Conservation (phyloP, 208 protist genomes). For the Leishmania tarentolae region DNA sequence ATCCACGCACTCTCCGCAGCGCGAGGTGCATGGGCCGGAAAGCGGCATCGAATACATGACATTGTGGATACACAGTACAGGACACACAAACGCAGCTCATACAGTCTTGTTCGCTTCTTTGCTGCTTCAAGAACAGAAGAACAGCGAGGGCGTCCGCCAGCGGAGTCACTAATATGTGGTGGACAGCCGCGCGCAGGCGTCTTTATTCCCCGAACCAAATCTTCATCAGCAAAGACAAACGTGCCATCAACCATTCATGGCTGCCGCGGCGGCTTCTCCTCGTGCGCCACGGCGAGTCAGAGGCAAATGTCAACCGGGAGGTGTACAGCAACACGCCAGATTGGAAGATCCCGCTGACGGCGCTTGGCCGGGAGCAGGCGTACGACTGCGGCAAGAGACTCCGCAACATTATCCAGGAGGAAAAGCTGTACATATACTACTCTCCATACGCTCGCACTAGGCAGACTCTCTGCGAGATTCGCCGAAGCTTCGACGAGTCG, state of each 20-base stretch:
- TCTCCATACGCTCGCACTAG: constrained; percentile 87
- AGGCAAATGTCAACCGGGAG: constrained; percentile 79
- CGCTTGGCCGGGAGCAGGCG: constrained; percentile 77
- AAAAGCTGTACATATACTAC: constrained; percentile 89
- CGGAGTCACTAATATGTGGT: constrained; percentile 14
- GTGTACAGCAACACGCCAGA: constrained; percentile 88
- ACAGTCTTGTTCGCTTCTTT: neutral
- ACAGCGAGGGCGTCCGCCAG: neutral
- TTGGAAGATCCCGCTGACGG: constrained; percentile 90
- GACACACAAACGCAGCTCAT: neutral
- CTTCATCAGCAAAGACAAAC: constrained; percentile 23
- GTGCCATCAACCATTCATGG: constrained; percentile 38
- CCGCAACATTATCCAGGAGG: constrained; percentile 73
- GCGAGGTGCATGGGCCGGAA: neutral
- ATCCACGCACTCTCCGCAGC: neutral
- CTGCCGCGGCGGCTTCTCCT: constrained; percentile 83
- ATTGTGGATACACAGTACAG: neutral
- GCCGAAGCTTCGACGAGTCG: constrained; percentile 55
- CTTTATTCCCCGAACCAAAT: constrained; percentile 41
- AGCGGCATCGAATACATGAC: neutral
- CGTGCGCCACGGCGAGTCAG: constrained; percentile 85
- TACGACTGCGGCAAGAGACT: constrained; percentile 80
- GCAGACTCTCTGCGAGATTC: constrained; percentile 87
- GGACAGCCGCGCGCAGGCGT: constrained; percentile 5
- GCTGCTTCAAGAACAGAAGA: neutral